A percentile compares a stretch with the other conserved stretches of the same genome.
Conservation (phyloP, 306 rosid species). For the Lablab purpureus region DNA sequence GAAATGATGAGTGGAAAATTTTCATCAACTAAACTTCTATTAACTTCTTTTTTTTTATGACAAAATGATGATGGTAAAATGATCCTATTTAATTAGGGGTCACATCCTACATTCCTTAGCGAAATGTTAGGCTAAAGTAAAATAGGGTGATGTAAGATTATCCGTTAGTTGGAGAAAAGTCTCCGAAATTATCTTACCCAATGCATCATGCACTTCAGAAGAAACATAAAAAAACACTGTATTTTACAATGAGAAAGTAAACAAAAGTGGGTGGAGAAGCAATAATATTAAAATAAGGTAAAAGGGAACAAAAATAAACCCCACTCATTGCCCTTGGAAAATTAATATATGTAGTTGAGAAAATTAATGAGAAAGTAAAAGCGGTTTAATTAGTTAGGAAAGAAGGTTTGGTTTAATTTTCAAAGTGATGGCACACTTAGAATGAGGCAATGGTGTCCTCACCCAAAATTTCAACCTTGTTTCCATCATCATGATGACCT, state of each 20-base stretch:
- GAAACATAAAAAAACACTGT: not conserved
- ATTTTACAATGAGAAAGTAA: not conserved
- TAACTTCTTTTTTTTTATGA: not conserved
- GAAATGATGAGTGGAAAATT: not conserved
- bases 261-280: not conserved
- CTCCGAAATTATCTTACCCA: constrained; percentile 32
- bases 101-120: constrained; percentile 47
- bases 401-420: constrained; percentile 49
- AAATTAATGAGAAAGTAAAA: constrained; percentile 19
- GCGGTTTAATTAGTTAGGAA: constrained; percentile 59
- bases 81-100: constrained; percentile 26
- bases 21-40: not conserved
- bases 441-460: constrained; percentile 39
- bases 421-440: constrained; percentile 32
- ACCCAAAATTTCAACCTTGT: constrained; percentile 62
- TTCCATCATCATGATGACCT: constrained; percentile 66
- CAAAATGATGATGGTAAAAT: not conserved
- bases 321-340: not conserved
- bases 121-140: constrained; percentile 23
- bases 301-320: constrained; percentile 16
- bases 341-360: constrained; percentile 3
- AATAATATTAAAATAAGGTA: not conserved
- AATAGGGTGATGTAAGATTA: constrained; percentile 35
- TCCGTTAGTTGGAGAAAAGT: constrained; percentile 41
- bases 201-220: constrained; percentile 12